Evolutionary conservation across 495 filamentous ascomycete genomes (phyloP).

Genomic region (Lasiosphaeria hispida): DNA sequence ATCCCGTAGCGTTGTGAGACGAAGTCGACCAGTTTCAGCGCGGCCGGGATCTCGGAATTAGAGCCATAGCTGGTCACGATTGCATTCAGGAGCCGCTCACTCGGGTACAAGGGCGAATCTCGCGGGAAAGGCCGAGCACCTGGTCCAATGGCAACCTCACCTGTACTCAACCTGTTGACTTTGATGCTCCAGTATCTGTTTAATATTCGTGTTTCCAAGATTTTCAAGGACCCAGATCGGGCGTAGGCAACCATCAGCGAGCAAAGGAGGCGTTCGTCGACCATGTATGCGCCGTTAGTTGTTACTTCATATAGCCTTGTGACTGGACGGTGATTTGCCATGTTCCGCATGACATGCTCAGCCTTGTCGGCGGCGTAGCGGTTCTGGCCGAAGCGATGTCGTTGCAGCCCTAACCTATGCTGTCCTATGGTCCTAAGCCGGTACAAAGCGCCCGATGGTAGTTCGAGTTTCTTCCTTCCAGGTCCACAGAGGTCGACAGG

Average conservation of each 20-base stretch:
- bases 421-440: neutral
- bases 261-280: conserved; percentile 35
- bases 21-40: conserved; percentile 30
- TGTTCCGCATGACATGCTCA: conserved; percentile 29
- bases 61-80: conserved; percentile 35
- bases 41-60: conserved; percentile 32
- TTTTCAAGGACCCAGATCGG: conserved; percentile 24
- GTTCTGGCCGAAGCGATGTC: conserved; percentile 27
- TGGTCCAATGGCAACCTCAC: conserved; percentile 9
- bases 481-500: conserved; percentile 29
- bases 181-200: conserved; percentile 22
- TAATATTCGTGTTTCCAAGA: conserved; percentile 20
- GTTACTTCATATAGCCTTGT: conserved; percentile 11
- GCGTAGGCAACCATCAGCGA: conserved; percentile 30
- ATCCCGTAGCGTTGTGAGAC: conserved; percentile 29
- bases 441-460: neutral
- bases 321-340: conserved; percentile 20
- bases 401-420: neutral
- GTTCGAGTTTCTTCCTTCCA: neutral
- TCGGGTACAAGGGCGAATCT: conserved; percentile 25
- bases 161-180: neutral
- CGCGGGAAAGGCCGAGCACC: neutral
- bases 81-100: conserved; percentile 29
- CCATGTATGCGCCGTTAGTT: conserved; percentile 21
- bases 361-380: conserved; percentile 13